Percentiles rank a stretch among this genome's conserved stretches.
Conservation (phyloP, 495 filamentous ascomycete species). For the Talaromyces stipitatus region DNA sequence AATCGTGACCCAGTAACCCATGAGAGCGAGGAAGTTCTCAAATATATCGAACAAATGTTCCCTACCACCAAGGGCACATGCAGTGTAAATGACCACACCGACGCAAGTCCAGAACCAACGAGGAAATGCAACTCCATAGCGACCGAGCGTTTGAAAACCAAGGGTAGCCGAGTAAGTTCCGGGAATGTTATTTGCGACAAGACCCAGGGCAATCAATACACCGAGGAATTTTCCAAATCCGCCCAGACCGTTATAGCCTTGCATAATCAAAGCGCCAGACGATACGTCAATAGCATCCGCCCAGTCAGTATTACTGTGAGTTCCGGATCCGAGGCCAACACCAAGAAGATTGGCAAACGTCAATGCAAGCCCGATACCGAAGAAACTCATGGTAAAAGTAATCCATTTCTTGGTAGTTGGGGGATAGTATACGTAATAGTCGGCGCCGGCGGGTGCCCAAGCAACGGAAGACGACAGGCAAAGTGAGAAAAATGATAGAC, state of each 20-base stretch:
- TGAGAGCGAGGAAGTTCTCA: slow-evolving; percentile 50
- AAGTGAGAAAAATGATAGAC: slow-evolving; percentile 59
- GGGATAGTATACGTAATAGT: slow-evolving; percentile 53
- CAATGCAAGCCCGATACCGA: slow-evolving; percentile 44
- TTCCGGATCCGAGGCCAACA: slow-evolving; percentile 58
- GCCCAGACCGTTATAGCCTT: slow-evolving; percentile 53
- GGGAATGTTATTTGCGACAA: slow-evolving; percentile 63
- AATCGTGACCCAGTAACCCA: slow-evolving; percentile 54
- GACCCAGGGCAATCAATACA: slow-evolving; percentile 58
- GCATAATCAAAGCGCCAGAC: slow-evolving; percentile 59
- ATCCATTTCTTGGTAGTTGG: slow-evolving; percentile 37
- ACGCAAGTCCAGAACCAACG: slow-evolving; percentile 43
- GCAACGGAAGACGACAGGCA: slow-evolving; percentile 47
- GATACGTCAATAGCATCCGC: slow-evolving; percentile 46
- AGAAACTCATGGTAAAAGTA: slow-evolving; percentile 38
- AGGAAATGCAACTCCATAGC: slow-evolving; percentile 34
- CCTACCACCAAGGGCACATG: slow-evolving; percentile 46
- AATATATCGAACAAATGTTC: slow-evolving; percentile 47
- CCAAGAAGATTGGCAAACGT: slow-evolving; percentile 58
- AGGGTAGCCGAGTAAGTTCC: slow-evolving; percentile 59
- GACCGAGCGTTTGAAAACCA: slow-evolving; percentile 49
- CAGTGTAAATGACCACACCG: slow-evolving; percentile 44
- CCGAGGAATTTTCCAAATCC: slow-evolving; percentile 64
- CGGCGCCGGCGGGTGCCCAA: slow-evolving; percentile 44
- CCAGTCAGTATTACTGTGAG: slow-evolving; percentile 44